Base-by-base conservation (phyloP, 1,284 basidiomycete genomes). In the Malassezia dermatis region DNA sequence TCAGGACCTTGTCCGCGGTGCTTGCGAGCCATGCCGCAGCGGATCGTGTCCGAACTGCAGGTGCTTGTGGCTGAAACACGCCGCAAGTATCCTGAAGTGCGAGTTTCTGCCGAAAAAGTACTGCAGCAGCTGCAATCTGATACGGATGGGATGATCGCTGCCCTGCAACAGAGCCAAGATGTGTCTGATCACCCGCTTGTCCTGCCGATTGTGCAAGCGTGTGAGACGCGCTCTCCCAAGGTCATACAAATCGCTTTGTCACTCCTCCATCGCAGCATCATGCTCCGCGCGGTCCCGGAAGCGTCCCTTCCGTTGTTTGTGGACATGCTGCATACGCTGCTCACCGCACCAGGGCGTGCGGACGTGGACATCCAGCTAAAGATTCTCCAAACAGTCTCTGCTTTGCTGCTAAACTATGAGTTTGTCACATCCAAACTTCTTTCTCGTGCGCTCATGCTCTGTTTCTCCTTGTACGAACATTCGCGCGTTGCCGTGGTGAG, bases 401-500 rank as follows among this genome's bases (percentile, higher is more conserved):
- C 64, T 5, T 54, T 74, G 21, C 60, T 74, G 17, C 53, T 62
- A 0, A 61, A 61, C 2, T 73, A 74, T 34, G 47, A 67, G 3
- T 46, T 35, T 11, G 62, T 74, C 10, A 69, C 72, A 40, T 61
- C 61, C 43, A 56, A 58, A 23, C 61, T 65, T 12, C 61, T 74
- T 4, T 59, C 71, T 3, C 41, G 54, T 13, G 87, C 89, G 0
- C 80, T 98, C 0, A 78, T 94, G 27, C 78, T 95, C 8, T 95
- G 90, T 69, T 95, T 96, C 80, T 88, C 84, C 74, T 78, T 96
- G 23, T 91, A 95, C 76, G 91, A 96, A 62, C 59, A 63, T 24
- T 91, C 88, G 6, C 84, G 88, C 58, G 94, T 94, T 23, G 86
- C 87, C 0, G 93, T 96, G 27, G 93, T 98, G 6, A 93, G 89